phyloP scores from a whole-genome alignment of 768 basidiomycete species.

The Antrodiella citrinella region DNA sequence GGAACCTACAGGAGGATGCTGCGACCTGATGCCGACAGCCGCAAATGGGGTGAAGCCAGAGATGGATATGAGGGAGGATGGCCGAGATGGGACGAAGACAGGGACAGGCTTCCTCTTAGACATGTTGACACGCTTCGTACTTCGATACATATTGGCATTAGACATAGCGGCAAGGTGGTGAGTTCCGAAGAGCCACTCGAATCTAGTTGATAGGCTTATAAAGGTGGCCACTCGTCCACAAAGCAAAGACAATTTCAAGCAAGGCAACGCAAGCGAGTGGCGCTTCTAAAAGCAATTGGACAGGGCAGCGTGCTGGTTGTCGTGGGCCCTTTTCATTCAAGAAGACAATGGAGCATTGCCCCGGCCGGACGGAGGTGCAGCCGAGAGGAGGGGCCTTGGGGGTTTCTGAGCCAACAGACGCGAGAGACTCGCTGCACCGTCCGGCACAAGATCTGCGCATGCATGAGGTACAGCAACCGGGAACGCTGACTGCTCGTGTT shows the following conservation, averaged over 20 bases:
- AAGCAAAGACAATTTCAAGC: too few relatives aligned
- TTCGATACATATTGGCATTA: slow-evolving; percentile 18
- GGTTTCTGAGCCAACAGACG: neutral
- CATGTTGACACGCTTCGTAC: slow-evolving; percentile 5
- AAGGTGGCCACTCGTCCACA: too few relatives aligned
- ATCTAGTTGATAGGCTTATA: too few relatives aligned
- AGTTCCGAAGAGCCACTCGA: too few relatives aligned
- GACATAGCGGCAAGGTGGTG: neutral
- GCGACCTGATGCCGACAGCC: neutral
- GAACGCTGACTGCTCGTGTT: neutral
- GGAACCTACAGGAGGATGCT: slow-evolving; percentile 18
- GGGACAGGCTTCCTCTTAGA: slow-evolving; percentile 2
- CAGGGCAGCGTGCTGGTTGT: neutral
- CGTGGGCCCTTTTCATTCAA: neutral
- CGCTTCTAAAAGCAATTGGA: neutral
- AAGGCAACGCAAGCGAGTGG: neutral
- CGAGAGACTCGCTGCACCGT: neutral
- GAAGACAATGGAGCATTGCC: neutral
- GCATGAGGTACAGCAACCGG: neutral
- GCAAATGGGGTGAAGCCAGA: slow-evolving; percentile 1
- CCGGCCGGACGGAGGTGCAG: neutral
- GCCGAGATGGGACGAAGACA: slow-evolving; percentile 4
- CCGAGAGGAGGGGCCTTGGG: neutral
- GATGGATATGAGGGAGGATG: slow-evolving; percentile 12
- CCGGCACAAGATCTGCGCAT: neutral